Evolutionary conservation across 345 rosid species (phyloP).

Genomic region (Euphorbia peplus): DNA sequence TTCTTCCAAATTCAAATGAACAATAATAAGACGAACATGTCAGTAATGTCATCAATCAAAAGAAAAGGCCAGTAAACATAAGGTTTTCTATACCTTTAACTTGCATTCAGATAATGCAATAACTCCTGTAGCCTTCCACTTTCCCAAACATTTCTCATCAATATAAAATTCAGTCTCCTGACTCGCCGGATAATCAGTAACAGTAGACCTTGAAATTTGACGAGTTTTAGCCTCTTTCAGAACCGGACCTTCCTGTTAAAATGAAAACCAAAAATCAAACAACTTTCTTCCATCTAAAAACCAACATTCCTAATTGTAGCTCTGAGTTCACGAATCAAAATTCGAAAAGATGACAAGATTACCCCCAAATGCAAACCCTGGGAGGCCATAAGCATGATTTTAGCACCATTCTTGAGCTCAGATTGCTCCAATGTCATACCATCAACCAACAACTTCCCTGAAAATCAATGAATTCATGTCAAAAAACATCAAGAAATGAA

Average conservation of each 20-base stretch:
- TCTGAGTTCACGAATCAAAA: background rate
- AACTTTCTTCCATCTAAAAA: background rate
- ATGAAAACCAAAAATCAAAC: conserved; percentile 1
- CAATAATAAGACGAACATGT: conserved; percentile 6
- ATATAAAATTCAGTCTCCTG: conserved; percentile 29
- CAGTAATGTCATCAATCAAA: background rate
- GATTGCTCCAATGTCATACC: conserved; percentile 58
- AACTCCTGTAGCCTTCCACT: conserved; percentile 82
- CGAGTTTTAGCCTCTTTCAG: conserved; percentile 56
- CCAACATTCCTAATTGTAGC: background rate
- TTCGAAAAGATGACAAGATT: background rate
- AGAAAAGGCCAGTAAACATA: background rate
- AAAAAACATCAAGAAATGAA: background rate
- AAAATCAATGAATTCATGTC: background rate
- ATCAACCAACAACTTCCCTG: conserved; percentile 80
- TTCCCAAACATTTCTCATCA: conserved; percentile 47
- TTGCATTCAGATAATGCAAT: conserved; percentile 60
- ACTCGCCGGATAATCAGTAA: conserved; percentile 15
- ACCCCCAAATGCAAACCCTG: conserved; percentile 98
- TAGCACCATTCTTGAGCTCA: conserved; percentile 60
- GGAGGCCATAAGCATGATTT: conserved; percentile 84
- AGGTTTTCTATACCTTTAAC: conserved; percentile 53
- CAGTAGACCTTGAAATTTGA: conserved; percentile 43
- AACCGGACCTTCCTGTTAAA: conserved; percentile 65
- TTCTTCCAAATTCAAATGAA: conserved; percentile 38